Conservation (phyloP, 257 asterid species). For the Primulina eburnea region DNA sequence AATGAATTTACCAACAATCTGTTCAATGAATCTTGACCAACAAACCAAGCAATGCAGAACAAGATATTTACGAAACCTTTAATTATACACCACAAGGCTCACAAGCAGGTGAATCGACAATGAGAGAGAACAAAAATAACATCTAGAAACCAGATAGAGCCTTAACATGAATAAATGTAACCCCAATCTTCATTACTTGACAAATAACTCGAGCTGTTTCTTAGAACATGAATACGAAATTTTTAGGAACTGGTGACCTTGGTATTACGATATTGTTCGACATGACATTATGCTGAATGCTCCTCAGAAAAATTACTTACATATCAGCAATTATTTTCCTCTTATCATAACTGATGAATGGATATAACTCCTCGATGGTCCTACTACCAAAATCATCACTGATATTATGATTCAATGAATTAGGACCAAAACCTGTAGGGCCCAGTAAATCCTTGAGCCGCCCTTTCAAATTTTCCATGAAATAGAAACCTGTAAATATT, state of each 20-base stretch:
- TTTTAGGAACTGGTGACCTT: background rate
- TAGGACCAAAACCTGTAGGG: constrained; percentile 29
- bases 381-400: constrained; percentile 34
- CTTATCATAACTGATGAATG: constrained; percentile 40
- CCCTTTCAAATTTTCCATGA: constrained; percentile 47
- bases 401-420: constrained; percentile 36
- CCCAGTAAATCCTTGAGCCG: constrained; percentile 36
- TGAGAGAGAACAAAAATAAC: background rate
- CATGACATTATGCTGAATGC: constrained; percentile 1
- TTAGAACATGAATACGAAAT: background rate
- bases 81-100: background rate
- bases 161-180: background rate
- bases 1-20: background rate
- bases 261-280: background rate
- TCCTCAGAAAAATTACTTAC: constrained; percentile 38
- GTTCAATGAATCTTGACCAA: background rate
- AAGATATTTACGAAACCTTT: too few species aligned
- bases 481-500: constrained; percentile 35
- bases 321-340: constrained; percentile 42
- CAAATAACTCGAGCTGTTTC: background rate
- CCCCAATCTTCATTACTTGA: background rate
- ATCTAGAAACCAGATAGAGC: background rate
- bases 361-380: constrained; percentile 45
- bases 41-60: background rate
- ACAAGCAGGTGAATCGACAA: background rate